phyloP scores from a whole-genome alignment of 306 rosid genomes.

The Bauhinia variegata region DNA sequence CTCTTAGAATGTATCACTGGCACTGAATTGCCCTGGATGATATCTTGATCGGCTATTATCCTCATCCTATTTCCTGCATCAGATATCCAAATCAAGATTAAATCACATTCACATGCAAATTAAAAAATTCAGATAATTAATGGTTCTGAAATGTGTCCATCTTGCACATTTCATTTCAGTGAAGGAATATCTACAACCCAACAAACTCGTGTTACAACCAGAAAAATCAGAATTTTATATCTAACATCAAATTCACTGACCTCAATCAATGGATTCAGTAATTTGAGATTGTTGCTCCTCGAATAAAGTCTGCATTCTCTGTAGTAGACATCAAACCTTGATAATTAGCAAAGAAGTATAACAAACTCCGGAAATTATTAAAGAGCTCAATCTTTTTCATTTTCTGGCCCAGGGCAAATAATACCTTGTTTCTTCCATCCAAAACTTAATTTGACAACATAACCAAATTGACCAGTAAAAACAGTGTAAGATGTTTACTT shows the following conservation, averaged over 20 bases:
- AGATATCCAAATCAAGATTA: constrained; percentile 17
- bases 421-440: constrained; percentile 21
- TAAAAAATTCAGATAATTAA: constrained; percentile 1
- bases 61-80: constrained; percentile 35
- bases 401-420: background rate
- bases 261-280: constrained; percentile 55
- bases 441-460: background rate
- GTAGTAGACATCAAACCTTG: constrained; percentile 39
- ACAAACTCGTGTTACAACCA: background rate
- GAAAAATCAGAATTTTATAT: constrained; percentile 7
- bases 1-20: background rate
- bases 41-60: background rate
- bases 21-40: background rate
- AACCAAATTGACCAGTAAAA: constrained; percentile 13
- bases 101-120: background rate
- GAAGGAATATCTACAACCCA: background rate
- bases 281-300: constrained; percentile 66
- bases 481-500: constrained; percentile 15
- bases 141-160: background rate
- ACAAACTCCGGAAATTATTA: background rate
- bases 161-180: background rate
- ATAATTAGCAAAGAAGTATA: constrained; percentile 32
- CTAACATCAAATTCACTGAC: constrained; percentile 38
- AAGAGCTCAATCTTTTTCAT: constrained; percentile 1
- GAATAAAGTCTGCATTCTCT: constrained; percentile 76